Evolutionary conservation across 2,329 filamentous ascomycete genomes (phyloP).

Genomic region (Periconia macrospinosa): DNA sequence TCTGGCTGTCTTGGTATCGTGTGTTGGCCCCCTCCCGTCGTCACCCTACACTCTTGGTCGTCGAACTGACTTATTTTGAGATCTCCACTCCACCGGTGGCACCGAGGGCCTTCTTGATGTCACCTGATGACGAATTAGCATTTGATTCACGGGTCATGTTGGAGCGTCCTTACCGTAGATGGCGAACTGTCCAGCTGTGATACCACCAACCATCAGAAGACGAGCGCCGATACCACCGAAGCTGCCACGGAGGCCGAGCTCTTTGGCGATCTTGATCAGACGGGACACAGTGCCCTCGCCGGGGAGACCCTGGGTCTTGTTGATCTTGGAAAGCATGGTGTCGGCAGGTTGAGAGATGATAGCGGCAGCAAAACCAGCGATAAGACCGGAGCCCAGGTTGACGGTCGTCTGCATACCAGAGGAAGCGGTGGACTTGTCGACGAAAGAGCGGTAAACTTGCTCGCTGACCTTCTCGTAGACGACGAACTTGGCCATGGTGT

Average conservation of each 20-base stretch:
- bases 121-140: constrained; percentile 26
- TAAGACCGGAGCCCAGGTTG: constrained; percentile 83
- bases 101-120: constrained; percentile 54
- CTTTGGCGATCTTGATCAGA: constrained; percentile 84
- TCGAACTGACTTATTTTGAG: constrained; percentile 15
- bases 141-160: constrained; percentile 1
- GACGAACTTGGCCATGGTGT: constrained; percentile 95
- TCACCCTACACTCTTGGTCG: not conserved
- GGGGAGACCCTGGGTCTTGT: constrained; percentile 87
- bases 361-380: constrained; percentile 85
- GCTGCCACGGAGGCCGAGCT: constrained; percentile 77
- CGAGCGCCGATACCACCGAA: constrained; percentile 82
- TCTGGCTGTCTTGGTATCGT: constrained; percentile 33
- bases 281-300: constrained; percentile 81
- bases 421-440: constrained; percentile 73
- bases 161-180: constrained; percentile 66
- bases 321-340: constrained; percentile 94
- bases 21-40: not conserved
- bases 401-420: constrained; percentile 72
- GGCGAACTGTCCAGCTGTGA: constrained; percentile 70
- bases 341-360: constrained; percentile 87
- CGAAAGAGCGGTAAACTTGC: constrained; percentile 61
- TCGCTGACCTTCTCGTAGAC: constrained; percentile 89
- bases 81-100: constrained; percentile 65
- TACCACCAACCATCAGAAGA: constrained; percentile 69